phyloP scores from a whole-genome alignment of 2,329 filamentous ascomycete species.

The Delphinella strobiligena region DNA sequence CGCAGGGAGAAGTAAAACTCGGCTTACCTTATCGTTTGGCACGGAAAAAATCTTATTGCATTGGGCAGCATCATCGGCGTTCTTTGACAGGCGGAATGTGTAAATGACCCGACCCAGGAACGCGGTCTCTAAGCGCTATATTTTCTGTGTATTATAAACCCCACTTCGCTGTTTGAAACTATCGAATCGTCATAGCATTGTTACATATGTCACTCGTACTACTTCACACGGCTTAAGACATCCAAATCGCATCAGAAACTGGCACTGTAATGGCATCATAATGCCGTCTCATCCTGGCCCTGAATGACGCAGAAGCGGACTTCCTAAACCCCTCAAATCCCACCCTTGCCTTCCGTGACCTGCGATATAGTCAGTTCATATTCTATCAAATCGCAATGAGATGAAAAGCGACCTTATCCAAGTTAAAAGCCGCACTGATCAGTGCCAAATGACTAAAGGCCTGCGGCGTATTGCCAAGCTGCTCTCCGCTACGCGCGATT shows the following conservation, averaged over 20 bases:
- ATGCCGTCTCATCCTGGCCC: too few species aligned
- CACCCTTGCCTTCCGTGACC: slow-evolving; percentile 3
- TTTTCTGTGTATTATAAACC: not conserved
- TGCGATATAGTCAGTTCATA: too few species aligned
- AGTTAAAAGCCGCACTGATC: slow-evolving; percentile 66
- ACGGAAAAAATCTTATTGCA: too few species aligned
- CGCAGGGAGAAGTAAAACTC: slow-evolving; percentile 14
- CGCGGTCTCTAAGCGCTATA: not conserved
- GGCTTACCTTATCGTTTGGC: too few species aligned
- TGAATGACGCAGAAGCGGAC: too few species aligned
- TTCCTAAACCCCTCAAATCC: slow-evolving; percentile 1
- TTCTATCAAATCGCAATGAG: too few species aligned
- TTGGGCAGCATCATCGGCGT: not conserved
- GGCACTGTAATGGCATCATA: too few species aligned
- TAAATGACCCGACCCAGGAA: not conserved
- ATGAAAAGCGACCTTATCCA: slow-evolving; percentile 44
- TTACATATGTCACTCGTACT: not conserved
- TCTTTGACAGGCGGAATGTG: too few species aligned
- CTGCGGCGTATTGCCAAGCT: slow-evolving; percentile 69
- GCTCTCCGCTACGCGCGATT: slow-evolving; percentile 62
- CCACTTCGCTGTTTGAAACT: not conserved
- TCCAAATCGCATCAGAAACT: too few species aligned
- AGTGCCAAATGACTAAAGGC: slow-evolving; percentile 67
- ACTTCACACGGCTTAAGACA: too few species aligned
- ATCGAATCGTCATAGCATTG: not conserved